These are phyloP conservation scores for Auricularia cornea DNA, from an alignment of 768 basidiomycete genomes.

Conservation along the genomic window DNA sequence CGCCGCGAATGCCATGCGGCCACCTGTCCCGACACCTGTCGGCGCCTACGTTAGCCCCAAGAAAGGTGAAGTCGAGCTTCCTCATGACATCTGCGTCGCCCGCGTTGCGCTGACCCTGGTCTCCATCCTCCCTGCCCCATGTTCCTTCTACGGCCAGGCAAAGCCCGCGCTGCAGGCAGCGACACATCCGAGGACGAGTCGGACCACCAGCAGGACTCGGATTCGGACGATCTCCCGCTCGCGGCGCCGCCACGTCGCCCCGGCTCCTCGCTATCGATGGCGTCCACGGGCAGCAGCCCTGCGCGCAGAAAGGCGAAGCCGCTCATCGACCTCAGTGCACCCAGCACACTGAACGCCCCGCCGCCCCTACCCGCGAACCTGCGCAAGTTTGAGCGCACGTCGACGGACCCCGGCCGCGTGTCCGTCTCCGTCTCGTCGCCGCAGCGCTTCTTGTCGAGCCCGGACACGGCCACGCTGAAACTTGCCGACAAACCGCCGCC, in stretches of 20 bases:
- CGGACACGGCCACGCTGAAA: neutral
- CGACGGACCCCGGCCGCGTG: neutral
- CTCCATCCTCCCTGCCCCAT: no score
- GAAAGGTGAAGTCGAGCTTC: neutral
- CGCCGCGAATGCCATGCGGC: neutral
- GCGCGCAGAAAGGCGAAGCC: neutral
- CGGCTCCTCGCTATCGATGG: neutral
- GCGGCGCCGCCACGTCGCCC: neutral
- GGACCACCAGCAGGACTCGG: neutral
- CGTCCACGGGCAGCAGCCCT: neutral
- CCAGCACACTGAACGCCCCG: neutral
- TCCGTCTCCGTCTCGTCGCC: neutral
- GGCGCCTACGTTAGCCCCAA: neutral
- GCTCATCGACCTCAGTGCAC: neutral
- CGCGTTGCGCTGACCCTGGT: no score
- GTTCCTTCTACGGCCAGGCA: neutral
- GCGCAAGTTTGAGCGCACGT: neutral
- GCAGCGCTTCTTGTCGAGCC: neutral
- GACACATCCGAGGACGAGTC: conserved; percentile 1
- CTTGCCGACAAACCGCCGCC: neutral
- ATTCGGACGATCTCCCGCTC: neutral
- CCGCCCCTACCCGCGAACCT: neutral
- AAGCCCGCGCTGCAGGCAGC: neutral
- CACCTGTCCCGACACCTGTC: neutral
- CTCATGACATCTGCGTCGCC: no score